These are phyloP conservation scores for Hygrocybe coccinea DNA, from an alignment of 768 basidiomycete species.

Conservation along the genomic window DNA sequence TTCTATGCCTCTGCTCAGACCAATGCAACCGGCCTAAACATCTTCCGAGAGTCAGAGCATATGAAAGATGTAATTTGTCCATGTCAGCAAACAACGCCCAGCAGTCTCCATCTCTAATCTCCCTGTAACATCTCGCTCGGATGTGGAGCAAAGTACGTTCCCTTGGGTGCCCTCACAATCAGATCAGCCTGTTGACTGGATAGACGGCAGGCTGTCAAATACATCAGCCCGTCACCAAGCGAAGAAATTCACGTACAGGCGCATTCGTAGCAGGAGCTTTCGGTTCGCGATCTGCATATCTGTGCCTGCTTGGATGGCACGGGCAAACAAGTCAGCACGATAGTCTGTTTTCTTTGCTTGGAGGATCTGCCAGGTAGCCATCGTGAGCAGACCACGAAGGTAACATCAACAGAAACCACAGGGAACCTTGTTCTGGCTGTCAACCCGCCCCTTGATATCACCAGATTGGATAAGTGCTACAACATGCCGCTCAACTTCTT, in stretches of 20 bases:
- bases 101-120: background rate
- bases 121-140: slow-evolving; percentile 1
- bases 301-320: slow-evolving; percentile 66
- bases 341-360: slow-evolving; percentile 76
- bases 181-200: slow-evolving; percentile 77
- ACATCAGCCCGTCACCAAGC: background rate
- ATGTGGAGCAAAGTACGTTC: background rate
- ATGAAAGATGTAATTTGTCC: no score
- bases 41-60: no score
- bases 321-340: slow-evolving; percentile 69
- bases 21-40: no score
- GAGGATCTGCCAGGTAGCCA: slow-evolving; percentile 50
- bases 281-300: slow-evolving; percentile 70
- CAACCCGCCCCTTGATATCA: slow-evolving; percentile 76
- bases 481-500: slow-evolving; percentile 67
- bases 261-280: slow-evolving; percentile 78
- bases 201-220: background rate
- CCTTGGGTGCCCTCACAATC: slow-evolving; percentile 48
- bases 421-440: slow-evolving; percentile 80
- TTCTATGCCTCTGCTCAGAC: no score
- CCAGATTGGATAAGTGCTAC: slow-evolving; percentile 74
- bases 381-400: background rate
- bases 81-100: background rate
- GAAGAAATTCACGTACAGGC: slow-evolving; percentile 54
- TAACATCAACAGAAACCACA: background rate